Percentiles rank a stretch among this genome's conserved stretches.
Evolutionary conservation across 345 rosid species (phyloP).

Genomic region (Capsella bursapastoris): DNA sequence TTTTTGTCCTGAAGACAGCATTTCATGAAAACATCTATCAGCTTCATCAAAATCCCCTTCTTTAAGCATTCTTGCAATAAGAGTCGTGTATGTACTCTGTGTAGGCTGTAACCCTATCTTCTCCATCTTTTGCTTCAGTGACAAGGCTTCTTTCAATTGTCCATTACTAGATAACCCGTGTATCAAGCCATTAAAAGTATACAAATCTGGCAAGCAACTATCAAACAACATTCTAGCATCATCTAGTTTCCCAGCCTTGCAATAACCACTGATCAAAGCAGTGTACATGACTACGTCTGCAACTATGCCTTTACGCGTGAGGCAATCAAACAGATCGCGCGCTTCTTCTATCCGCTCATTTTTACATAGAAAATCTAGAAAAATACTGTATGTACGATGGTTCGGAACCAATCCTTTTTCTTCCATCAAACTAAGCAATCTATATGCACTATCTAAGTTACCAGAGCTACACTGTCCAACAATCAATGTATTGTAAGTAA

Average conservation of each 20-base stretch:
- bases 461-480: slow-evolving; percentile 67
- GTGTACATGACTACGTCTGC: slow-evolving; percentile 64
- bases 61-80: slow-evolving; percentile 56
- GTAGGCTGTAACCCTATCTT: slow-evolving; percentile 53
- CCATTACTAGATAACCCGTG: slow-evolving; percentile 63
- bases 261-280: slow-evolving; percentile 65
- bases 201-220: slow-evolving; percentile 60
- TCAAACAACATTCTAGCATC: slow-evolving; percentile 46
- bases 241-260: slow-evolving; percentile 54
- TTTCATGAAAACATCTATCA: slow-evolving; percentile 45
- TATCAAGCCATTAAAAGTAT: slow-evolving; percentile 67
- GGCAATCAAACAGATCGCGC: slow-evolving; percentile 54
- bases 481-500: slow-evolving; percentile 66
- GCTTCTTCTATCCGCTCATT: slow-evolving; percentile 61
- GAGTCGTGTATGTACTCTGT: slow-evolving; percentile 58
- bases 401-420: slow-evolving; percentile 57
- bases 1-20: slow-evolving; percentile 36
- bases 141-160: slow-evolving; percentile 52
- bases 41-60: slow-evolving; percentile 64
- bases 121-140: slow-evolving; percentile 53
- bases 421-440: slow-evolving; percentile 61
- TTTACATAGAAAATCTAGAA: slow-evolving; percentile 66
- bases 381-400: slow-evolving; percentile 59
- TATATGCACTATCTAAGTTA: slow-evolving; percentile 60
- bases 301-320: not conserved